Conservation (phyloP, 345 rosid genomes). For the Carallia pectinifolia region DNA sequence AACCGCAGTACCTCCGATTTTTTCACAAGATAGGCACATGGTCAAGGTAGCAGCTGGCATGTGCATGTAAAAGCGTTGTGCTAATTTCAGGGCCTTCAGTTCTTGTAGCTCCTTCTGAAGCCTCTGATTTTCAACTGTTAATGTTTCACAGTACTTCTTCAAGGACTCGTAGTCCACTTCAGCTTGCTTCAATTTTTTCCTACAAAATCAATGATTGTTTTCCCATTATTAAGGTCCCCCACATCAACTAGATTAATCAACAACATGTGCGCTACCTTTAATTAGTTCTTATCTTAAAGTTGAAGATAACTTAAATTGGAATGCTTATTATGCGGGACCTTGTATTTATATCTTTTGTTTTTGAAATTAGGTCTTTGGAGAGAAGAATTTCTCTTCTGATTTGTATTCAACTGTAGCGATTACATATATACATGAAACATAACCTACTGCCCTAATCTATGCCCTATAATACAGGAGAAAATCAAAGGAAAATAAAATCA, state of each 20-base stretch:
- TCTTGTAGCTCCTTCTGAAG: slow-evolving; percentile 26
- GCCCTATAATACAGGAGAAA: no score
- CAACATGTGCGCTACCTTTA: no score
- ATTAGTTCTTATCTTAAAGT: neutral
- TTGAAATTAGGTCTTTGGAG: neutral
- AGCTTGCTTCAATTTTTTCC: slow-evolving; percentile 33
- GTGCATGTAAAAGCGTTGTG: slow-evolving; percentile 31
- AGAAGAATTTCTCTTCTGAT: no score
- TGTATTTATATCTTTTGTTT: neutral
- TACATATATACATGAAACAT: no score
- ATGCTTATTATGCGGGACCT: no score
- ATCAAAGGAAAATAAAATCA: no score
- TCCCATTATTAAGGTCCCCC: no score
- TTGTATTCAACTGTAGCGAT: no score
- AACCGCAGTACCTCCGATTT: slow-evolving; percentile 44
- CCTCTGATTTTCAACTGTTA: slow-evolving; percentile 31
- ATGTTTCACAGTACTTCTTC: slow-evolving; percentile 30
- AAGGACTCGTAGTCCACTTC: slow-evolving; percentile 31
- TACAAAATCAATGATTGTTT: neutral
- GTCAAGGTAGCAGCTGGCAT: slow-evolving; percentile 31
- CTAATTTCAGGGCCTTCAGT: slow-evolving; percentile 26
- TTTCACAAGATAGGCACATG: slow-evolving; percentile 45
- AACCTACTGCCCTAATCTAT: no score
- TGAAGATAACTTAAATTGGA: neutral
- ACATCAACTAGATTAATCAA: no score